phyloP scores from a whole-genome alignment of 139 green algal species.

The Pleodorina starrii region DNA sequence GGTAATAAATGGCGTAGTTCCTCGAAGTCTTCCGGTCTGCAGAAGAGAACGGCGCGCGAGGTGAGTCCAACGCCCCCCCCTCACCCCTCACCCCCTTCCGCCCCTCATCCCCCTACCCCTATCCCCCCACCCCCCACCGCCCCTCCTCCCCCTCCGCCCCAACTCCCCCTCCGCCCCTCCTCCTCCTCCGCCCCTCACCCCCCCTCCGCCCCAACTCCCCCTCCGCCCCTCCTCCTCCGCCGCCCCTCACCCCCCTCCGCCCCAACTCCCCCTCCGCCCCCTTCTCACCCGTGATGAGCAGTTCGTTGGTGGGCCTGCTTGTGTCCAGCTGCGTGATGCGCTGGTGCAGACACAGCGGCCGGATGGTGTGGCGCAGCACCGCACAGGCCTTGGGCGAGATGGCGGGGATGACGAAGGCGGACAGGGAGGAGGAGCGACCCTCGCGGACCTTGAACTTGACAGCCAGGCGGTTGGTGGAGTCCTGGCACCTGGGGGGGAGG shows the following conservation, averaged over 20 bases:
- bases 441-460: slow-evolving; percentile 75
- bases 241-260: not conserved
- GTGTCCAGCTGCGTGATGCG: slow-evolving; percentile 49
- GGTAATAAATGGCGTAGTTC: too few species aligned
- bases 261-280: too few species aligned
- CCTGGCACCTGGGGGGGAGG: slow-evolving; percentile 66
- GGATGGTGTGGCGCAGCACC: slow-evolving; percentile 66
- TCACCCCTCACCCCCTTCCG: too few species aligned
- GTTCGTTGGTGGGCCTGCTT: slow-evolving; percentile 64
- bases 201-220: too few species aligned
- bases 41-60: too few species aligned
- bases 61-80: too few species aligned
- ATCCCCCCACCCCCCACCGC: not conserved
- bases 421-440: slow-evolving; percentile 49
- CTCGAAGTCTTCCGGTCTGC: too few species aligned
- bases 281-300: slow-evolving; percentile 62
- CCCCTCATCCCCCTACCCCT: not conserved
- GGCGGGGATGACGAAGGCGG: slow-evolving; percentile 68
- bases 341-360: slow-evolving; percentile 79
- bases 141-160: not conserved
- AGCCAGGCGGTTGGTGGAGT: slow-evolving; percentile 69
- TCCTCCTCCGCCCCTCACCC: too few species aligned
- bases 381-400: slow-evolving; percentile 68
- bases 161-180: not conserved
- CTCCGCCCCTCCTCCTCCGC: too few species aligned